Evolutionary conservation across 352 stramenopile species (phyloP).

Genomic region (Phytophthora foliorum): DNA sequence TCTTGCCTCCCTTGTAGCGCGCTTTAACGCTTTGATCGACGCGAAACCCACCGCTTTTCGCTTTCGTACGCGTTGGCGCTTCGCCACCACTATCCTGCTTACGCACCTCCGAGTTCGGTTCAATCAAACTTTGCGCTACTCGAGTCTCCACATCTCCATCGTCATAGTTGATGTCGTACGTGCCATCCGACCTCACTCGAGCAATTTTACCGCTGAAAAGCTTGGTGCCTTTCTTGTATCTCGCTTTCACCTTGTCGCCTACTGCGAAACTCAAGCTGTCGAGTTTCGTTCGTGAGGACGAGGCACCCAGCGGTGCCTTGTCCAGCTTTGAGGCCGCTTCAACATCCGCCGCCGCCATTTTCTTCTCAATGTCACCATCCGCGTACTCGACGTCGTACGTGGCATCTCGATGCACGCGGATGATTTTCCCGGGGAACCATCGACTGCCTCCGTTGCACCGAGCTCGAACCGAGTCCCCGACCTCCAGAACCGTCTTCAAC

Average conservation of each 20-base stretch:
- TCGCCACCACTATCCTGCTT: constrained; percentile 21
- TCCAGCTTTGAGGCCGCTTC: constrained; percentile 14
- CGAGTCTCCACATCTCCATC: constrained; percentile 57
- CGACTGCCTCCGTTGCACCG: constrained; percentile 78
- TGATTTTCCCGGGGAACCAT: constrained; percentile 74
- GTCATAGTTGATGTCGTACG: constrained; percentile 77
- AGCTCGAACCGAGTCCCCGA: constrained; percentile 39
- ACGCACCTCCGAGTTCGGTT: constrained; percentile 3
- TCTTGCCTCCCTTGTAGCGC: constrained; percentile 57
- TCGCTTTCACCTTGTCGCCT: constrained; percentile 49
- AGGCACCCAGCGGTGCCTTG: constrained; percentile 14
- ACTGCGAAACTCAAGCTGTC: constrained; percentile 23
- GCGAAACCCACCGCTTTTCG: constrained; percentile 32
- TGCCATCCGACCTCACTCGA: constrained; percentile 56
- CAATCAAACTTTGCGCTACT: constrained; percentile 38
- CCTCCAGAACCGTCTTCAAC: constrained; percentile 15
- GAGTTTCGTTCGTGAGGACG: constrained; percentile 31
- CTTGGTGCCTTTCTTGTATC: constrained; percentile 49
- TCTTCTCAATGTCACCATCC: constrained; percentile 59
- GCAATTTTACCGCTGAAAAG: constrained; percentile 59
- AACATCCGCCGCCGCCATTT: constrained; percentile 35
- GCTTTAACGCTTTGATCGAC: constrained; percentile 50
- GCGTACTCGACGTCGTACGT: constrained; percentile 73
- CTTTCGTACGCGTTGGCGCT: background rate
- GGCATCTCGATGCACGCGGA: constrained; percentile 59